phyloP scores from a whole-genome alignment of 1,139 yeast genomes.

The Geotrichum macrosporum region DNA sequence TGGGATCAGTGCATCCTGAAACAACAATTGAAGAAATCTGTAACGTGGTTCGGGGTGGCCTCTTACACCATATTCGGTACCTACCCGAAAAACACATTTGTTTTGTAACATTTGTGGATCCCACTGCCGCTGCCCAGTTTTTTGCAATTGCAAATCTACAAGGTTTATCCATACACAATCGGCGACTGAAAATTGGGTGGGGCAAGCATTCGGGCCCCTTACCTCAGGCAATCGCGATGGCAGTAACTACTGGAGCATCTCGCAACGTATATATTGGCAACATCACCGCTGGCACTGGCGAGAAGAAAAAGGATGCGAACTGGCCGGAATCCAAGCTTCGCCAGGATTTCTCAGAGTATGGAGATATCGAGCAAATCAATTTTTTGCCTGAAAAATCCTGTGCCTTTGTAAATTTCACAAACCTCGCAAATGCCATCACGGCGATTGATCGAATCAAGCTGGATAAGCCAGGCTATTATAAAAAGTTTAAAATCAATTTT shows the following conservation, averaged over 20 bases:
- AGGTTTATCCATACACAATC: conserved; percentile 73
- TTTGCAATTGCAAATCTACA: conserved; percentile 66
- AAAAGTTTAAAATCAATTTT: conserved; percentile 63
- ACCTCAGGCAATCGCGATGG: conserved; percentile 67
- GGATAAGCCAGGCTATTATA: conserved; percentile 45
- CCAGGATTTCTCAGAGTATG: conserved; percentile 70
- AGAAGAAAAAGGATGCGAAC: no score
- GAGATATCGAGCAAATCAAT: conserved; percentile 92
- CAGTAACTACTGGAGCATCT: conserved; percentile 87
- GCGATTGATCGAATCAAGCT: conserved; percentile 70
- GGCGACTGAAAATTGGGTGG: conserved; percentile 89
- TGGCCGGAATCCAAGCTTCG: conserved; percentile 60
- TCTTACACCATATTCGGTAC: conserved; percentile 56
- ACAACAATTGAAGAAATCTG: conserved; percentile 89
- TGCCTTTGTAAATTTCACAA: conserved; percentile 87
- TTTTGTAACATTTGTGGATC: conserved; percentile 33
- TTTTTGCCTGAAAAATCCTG: conserved; percentile 77
- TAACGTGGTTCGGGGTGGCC: conserved; percentile 89
- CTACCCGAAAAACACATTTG: conserved; percentile 81
- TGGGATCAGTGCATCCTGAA: conserved; percentile 81
- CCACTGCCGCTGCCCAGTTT: conserved; percentile 89
- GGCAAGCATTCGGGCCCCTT: conserved; percentile 91
- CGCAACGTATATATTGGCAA: conserved; percentile 87
- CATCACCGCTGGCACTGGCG: conserved; percentile 48
- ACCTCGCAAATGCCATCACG: conserved; percentile 77